These are phyloP conservation scores for Kodamaea hsintzibuensis DNA, from an alignment of 805 yeast genomes.

Conservation along the genomic window DNA sequence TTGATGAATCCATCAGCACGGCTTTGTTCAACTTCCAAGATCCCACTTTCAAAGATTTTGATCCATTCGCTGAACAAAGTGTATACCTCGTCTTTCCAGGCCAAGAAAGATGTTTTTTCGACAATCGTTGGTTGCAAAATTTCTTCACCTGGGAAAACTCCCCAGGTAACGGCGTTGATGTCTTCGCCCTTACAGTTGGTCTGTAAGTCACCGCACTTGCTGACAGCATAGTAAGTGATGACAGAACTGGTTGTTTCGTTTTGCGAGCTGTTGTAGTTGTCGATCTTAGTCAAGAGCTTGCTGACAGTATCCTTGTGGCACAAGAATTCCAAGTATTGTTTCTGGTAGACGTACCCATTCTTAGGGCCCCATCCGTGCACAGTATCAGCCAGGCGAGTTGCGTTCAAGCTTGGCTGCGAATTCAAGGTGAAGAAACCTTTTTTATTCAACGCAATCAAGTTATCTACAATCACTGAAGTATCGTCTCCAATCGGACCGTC, in stretches of 20 bases:
- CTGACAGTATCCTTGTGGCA: conserved; percentile 55
- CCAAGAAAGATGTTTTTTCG: conserved; percentile 85
- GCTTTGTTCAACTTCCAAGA: conserved; percentile 29
- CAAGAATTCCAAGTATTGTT: conserved; percentile 86
- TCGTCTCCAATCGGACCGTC: conserved; percentile 87
- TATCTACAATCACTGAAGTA: conserved; percentile 57
- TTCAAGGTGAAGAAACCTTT: conserved; percentile 79
- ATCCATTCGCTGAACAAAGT: conserved; percentile 83
- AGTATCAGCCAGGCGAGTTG: conserved; percentile 67
- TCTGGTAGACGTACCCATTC: conserved; percentile 91
- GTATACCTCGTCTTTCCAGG: conserved; percentile 97
- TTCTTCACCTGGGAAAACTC: conserved; percentile 94
- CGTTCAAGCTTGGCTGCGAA: conserved; percentile 92
- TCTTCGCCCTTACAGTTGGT: conserved; percentile 75
- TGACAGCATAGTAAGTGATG: conserved; percentile 78
- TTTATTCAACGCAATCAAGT: conserved; percentile 63
- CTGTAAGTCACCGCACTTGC: conserved; percentile 52
- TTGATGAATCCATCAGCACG: conserved; percentile 33
- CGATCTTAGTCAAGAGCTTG: conserved; percentile 42
- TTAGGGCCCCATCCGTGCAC: conserved; percentile 94
- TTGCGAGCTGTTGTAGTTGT: conserved; percentile 39
- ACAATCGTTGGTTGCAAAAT: conserved; percentile 95
- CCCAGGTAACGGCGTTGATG: conserved; percentile 98
- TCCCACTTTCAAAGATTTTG: conserved; percentile 44
- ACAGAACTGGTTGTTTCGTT: conserved; percentile 43